Base-by-base conservation (phyloP, 345 rosid genomes). In the Ceriops tagal region DNA sequence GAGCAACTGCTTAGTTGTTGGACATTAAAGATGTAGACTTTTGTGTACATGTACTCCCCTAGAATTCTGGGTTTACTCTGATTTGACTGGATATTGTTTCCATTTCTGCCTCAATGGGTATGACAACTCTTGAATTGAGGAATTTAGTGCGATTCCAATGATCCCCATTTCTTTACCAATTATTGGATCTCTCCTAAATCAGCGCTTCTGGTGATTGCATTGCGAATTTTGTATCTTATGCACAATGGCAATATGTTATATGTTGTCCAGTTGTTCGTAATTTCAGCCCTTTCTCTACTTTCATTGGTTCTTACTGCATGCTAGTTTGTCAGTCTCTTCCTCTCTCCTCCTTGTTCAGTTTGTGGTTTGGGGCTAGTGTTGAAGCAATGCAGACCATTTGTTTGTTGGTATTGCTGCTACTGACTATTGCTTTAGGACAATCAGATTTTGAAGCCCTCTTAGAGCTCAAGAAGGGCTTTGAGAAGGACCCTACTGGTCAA, bases 381-480 rank as follows among this genome's bases (percentile, higher is more conserved):
- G 81, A 78, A 83, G 84, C 78, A 86, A 92, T 92, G 98, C 85
- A 72, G 80, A 81, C 55, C 64, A 53, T 75, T 69, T 71, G 77
- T 77, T 82, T 78, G 82, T 67, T 84, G 71, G 8, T 84, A 34
- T 67, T 84, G 56, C 69, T 86, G 49, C 69, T 87, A 71, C 71
- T 75, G 21, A 77, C 65, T 6, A 71, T 43, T 70, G 81, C 80
- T 67, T 71, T 83, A 19, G 92, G 84, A 65, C 80, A 82, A 55
- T 79, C 91, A 18, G 98, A 92, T 68, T 85, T 78, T 72, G 90
- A 87, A 64, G 88, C 96, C 61, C 95, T 92, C 51, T 69, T 92
- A 57, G 87, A 86, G 79, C 84, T 92, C 21, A 89, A 85, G 82
- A 88, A 85, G 72, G 92, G 92, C 21, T 68, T 92, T 62, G 80